phyloP scores from a whole-genome alignment of 148 eudicot species.

The Vaccinium darrowii region DNA sequence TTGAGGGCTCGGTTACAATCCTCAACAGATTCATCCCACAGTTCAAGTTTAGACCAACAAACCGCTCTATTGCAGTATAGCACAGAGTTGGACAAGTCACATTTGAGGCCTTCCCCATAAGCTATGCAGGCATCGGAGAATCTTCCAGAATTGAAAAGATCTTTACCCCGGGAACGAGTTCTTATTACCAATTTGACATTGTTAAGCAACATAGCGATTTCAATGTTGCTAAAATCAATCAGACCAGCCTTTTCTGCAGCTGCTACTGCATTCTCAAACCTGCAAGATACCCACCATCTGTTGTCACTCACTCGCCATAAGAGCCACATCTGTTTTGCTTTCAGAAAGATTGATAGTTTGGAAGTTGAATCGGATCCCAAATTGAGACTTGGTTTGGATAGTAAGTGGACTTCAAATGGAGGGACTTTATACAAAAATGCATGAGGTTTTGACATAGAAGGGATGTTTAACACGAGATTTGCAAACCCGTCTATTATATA shows the following conservation, averaged over 20 bases:
- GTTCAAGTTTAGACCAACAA: slow-evolving; percentile 44
- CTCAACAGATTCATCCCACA: slow-evolving; percentile 44
- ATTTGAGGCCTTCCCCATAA: slow-evolving; percentile 46
- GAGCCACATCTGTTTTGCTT: background rate
- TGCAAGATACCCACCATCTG: slow-evolving; percentile 19
- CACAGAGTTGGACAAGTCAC: slow-evolving; percentile 31
- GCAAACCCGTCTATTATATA: background rate
- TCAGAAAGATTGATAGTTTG: background rate
- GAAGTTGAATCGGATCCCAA: background rate
- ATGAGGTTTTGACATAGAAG: background rate
- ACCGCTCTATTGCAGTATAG: slow-evolving; percentile 50
- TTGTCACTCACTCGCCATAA: background rate
- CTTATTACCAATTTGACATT: slow-evolving; percentile 35
- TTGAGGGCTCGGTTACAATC: slow-evolving; percentile 49
- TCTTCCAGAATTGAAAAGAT: slow-evolving; percentile 36
- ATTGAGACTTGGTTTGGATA: background rate
- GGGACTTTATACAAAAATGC: background rate
- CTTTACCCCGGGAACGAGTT: slow-evolving; percentile 39
- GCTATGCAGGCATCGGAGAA: slow-evolving; percentile 41
- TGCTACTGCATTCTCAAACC: slow-evolving; percentile 44
- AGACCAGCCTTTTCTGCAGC: slow-evolving; percentile 38
- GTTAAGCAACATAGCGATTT: slow-evolving; percentile 38
- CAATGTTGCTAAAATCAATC: slow-evolving; percentile 33
- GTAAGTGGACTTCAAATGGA: background rate
- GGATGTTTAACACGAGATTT: background rate